phyloP scores from a whole-genome alignment of 1,139 yeast species.

The Suhomyces anneliseae region DNA sequence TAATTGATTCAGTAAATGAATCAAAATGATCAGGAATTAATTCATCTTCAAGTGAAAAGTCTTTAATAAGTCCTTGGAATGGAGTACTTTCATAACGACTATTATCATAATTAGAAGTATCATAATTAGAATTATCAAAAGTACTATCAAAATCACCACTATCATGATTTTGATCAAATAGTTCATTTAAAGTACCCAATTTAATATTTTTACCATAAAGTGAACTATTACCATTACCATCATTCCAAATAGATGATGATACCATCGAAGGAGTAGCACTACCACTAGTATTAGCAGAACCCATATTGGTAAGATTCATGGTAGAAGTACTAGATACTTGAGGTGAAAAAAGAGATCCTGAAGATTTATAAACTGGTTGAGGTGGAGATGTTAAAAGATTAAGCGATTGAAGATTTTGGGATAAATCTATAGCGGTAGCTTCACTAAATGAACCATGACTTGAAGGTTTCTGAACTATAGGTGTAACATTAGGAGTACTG shows the following conservation, averaged over 20 bases:
- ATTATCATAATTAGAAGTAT: background rate
- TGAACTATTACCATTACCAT: slow-evolving; percentile 6
- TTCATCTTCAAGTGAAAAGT: slow-evolving; percentile 7
- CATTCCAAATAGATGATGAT: slow-evolving; percentile 15
- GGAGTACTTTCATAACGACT: background rate
- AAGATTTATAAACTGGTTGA: slow-evolving; percentile 1
- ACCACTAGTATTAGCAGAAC: slow-evolving; percentile 8
- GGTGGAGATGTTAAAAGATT: slow-evolving; percentile 7
- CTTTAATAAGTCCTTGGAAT: slow-evolving; percentile 4
- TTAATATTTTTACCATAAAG: slow-evolving; percentile 6
- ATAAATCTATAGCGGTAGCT: slow-evolving; percentile 3
- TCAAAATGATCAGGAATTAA: slow-evolving; percentile 7
- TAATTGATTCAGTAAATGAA: background rate
- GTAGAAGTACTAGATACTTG: background rate
- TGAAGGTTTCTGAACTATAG: background rate
- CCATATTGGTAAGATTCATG: background rate
- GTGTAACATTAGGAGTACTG: slow-evolving; percentile 8
- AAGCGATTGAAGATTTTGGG: slow-evolving; percentile 6
- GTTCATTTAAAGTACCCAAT: slow-evolving; percentile 10
- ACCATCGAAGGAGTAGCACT: slow-evolving; percentile 13
- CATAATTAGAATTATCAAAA: background rate
- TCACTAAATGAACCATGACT: slow-evolving; percentile 4
- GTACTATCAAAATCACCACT: background rate
- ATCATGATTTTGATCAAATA: slow-evolving; percentile 4
- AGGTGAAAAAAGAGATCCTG: slow-evolving; percentile 5